These are phyloP conservation scores for Austroboletus novae-zelandiae DNA, from an alignment of 1,284 basidiomycete genomes.

Conservation along the genomic window DNA sequence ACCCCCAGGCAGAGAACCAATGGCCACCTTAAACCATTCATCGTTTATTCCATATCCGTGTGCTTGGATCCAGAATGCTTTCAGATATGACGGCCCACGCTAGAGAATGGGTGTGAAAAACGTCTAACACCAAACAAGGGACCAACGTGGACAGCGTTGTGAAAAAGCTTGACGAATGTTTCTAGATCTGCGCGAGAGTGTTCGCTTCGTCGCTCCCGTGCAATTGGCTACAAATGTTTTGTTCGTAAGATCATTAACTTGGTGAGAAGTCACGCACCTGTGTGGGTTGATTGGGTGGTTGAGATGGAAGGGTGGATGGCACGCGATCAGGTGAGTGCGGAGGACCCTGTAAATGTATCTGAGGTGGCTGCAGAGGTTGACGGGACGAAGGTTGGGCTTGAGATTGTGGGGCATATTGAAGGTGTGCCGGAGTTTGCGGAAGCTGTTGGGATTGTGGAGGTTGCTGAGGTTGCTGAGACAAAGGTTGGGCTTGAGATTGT, in stretches of 20 bases:
- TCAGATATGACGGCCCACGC: conserved; percentile 16
- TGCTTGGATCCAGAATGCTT: conserved; percentile 14
- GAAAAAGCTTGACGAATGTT: conserved; percentile 25
- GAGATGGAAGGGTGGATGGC: conserved; percentile 1
- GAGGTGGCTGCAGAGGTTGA: background rate
- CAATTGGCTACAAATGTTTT: background rate
- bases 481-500: background rate
- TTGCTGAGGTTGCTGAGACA: background rate
- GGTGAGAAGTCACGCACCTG: conserved; percentile 1
- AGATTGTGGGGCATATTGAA: conserved; percentile 1
- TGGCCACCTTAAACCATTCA: conserved; percentile 22
- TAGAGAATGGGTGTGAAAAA: conserved; percentile 9
- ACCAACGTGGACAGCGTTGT: conserved; percentile 21
- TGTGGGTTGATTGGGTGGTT: conserved; percentile 2
- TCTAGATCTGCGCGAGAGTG: conserved; percentile 7
- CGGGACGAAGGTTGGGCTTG: conserved; percentile 3
- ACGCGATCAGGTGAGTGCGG: background rate
- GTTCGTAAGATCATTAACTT: background rate
- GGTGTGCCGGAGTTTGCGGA: conserved; percentile 3
- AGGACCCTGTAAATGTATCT: background rate
- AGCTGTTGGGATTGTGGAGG: background rate
- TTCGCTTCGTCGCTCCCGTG: background rate
- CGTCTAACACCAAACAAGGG: background rate
- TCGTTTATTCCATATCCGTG: conserved; percentile 15
- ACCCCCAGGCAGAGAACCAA: conserved; percentile 18